Conservation (phyloP, 176 grass and related monocot species). For the Saccharum officinarum region DNA sequence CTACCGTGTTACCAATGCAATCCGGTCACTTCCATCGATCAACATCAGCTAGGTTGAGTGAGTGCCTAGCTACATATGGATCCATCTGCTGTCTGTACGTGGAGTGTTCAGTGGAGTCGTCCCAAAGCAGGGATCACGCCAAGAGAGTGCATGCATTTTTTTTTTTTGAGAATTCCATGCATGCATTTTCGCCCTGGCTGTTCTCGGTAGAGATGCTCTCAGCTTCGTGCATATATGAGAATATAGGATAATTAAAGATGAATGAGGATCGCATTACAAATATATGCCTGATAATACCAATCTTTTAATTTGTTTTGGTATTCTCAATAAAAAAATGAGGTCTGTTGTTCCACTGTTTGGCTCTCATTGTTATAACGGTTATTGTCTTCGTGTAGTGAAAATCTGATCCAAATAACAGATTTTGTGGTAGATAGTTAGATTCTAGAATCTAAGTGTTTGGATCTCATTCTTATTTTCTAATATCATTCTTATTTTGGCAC, state of each 20-base stretch:
- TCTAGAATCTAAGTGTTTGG: not conserved
- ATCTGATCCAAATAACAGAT: not conserved
- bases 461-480: no score
- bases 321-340: not conserved
- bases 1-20: not conserved
- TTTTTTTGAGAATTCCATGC: no score
- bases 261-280: not conserved
- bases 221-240: not conserved
- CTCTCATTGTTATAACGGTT: not conserved
- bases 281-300: not conserved
- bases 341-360: no score
- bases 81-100: not conserved
- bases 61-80: not conserved
- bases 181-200: not conserved
- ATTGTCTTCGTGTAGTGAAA: not conserved
- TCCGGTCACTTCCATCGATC: not conserved
- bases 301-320: not conserved
- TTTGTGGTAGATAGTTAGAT: not conserved
- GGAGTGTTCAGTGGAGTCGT: no score
- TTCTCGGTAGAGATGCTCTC: not conserved
- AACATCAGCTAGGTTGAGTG: not conserved
- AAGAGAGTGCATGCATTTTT: not conserved
- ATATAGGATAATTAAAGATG: not conserved
- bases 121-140: no score
- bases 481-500: no score